Conservation (phyloP, 1,284 basidiomycete species). For the Moesziomyces parantarcticus region DNA sequence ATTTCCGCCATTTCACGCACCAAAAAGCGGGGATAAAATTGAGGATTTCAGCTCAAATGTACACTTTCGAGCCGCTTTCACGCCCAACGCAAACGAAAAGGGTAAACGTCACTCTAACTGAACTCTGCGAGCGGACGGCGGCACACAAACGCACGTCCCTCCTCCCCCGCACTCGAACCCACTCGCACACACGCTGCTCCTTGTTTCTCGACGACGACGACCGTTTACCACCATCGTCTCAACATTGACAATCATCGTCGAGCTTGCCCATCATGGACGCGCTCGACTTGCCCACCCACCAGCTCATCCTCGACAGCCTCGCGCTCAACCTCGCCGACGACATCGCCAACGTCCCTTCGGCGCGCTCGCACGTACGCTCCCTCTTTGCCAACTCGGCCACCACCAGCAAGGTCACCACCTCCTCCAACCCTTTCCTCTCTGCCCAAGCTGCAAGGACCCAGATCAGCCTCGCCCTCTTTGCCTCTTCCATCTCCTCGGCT, state of each 20-base stretch:
- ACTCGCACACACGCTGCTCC: too few species aligned
- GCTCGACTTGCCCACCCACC: slow-evolving; percentile 77
- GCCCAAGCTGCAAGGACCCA: slow-evolving; percentile 56
- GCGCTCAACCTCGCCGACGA: slow-evolving; percentile 73
- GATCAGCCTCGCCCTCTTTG: slow-evolving; percentile 64
- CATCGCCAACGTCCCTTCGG: slow-evolving; percentile 52
- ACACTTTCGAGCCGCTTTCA: too few species aligned
- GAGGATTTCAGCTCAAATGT: too few species aligned
- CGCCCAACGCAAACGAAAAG: too few species aligned
- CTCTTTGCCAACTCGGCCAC: slow-evolving; percentile 44
- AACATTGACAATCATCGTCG: not conserved
- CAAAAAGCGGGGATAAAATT: too few species aligned
- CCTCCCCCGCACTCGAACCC: too few species aligned
- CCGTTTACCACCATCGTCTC: too few species aligned
- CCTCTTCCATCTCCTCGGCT: slow-evolving; percentile 60
- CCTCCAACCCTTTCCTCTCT: slow-evolving; percentile 36
- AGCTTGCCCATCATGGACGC: slow-evolving; percentile 56
- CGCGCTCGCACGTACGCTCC: slow-evolving; percentile 34
- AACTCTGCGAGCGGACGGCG: too few species aligned
- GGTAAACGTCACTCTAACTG: too few species aligned
- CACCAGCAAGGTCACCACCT: slow-evolving; percentile 40
- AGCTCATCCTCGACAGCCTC: slow-evolving; percentile 82
- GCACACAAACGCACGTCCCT: too few species aligned
- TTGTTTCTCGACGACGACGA: too few species aligned
- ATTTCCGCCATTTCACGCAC: too few species aligned